Conservation (phyloP, 345 rosid genomes). For the Corymbia maculata region DNA sequence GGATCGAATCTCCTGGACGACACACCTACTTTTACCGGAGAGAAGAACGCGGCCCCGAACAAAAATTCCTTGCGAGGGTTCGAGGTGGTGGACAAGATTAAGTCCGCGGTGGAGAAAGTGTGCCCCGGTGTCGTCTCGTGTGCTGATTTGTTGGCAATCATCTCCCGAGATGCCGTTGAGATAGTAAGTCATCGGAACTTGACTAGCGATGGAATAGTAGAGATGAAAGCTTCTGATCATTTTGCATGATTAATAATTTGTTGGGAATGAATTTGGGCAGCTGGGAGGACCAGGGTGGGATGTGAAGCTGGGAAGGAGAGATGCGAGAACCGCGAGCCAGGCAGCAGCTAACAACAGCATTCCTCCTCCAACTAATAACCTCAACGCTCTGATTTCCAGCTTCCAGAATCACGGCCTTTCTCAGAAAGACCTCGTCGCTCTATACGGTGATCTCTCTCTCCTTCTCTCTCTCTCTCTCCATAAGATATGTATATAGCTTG, state of each 20-base stretch:
- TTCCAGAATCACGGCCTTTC: conserved; percentile 65
- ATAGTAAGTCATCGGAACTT: conserved; percentile 1
- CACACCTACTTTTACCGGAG: conserved; percentile 31
- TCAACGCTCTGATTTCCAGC: conserved; percentile 44
- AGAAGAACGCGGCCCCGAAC: conserved; percentile 41
- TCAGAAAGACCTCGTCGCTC: conserved; percentile 67
- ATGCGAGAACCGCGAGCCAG: conserved; percentile 67
- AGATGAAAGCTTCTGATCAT: background rate
- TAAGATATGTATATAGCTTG: background rate
- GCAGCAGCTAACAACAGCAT: conserved; percentile 69
- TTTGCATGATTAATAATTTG: background rate
- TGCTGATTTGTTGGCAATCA: conserved; percentile 45
- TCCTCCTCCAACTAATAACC: conserved; percentile 56
- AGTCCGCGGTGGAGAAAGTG: conserved; percentile 28
- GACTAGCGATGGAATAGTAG: background rate
- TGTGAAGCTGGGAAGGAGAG: conserved; percentile 90
- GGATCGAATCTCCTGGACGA: conserved; percentile 44
- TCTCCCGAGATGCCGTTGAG: conserved; percentile 37
- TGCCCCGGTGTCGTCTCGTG: conserved; percentile 49
- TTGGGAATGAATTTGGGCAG: conserved; percentile 10
- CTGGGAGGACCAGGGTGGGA: conserved; percentile 79
- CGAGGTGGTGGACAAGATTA: conserved; percentile 30
- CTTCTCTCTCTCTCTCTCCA: background rate
- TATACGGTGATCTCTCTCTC: conserved; percentile 41
- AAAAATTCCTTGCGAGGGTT: conserved; percentile 33